phyloP scores from a whole-genome alignment of 306 rosid species.

The Lathyrus aphaca region DNA sequence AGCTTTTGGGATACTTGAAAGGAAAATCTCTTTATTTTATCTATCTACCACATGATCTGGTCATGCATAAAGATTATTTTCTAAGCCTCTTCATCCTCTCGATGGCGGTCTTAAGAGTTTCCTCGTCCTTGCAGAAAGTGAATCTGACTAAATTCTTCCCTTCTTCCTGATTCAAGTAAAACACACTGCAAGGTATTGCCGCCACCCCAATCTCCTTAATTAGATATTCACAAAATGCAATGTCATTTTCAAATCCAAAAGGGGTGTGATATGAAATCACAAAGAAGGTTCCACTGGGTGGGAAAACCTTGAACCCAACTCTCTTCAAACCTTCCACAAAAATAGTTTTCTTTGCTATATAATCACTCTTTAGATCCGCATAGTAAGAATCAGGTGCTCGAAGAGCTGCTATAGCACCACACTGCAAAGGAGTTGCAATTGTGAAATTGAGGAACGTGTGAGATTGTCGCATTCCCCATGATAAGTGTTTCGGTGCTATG shows the following conservation, averaged over 20 bases:
- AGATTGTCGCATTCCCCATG: too few relatives aligned
- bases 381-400: too few relatives aligned
- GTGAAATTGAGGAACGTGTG: too few relatives aligned
- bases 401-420: too few relatives aligned
- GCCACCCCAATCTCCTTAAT: conserved; percentile 85
- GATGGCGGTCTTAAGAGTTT: conserved; percentile 70
- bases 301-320: too few relatives aligned
- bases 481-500: too few relatives aligned
- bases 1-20: conserved; percentile 35
- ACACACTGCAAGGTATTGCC: conserved; percentile 85
- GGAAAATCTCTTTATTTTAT: conserved; percentile 56
- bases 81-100: conserved; percentile 79
- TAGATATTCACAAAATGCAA: conserved; percentile 80
- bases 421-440: too few relatives aligned
- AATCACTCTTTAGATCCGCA: too few relatives aligned
- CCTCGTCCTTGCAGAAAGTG: conserved; percentile 87
- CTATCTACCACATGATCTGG: background rate
- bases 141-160: conserved; percentile 86
- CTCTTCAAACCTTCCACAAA: too few relatives aligned
- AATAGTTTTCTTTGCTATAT: too few relatives aligned
- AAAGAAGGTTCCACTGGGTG: too few relatives aligned
- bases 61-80: conserved; percentile 43
- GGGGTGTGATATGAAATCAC: too few relatives aligned
- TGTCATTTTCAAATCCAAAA: conserved; percentile 73
- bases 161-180: conserved; percentile 82